phyloP scores from a whole-genome alignment of 305 asterid genomes.

The Fraxinus latifolia region DNA sequence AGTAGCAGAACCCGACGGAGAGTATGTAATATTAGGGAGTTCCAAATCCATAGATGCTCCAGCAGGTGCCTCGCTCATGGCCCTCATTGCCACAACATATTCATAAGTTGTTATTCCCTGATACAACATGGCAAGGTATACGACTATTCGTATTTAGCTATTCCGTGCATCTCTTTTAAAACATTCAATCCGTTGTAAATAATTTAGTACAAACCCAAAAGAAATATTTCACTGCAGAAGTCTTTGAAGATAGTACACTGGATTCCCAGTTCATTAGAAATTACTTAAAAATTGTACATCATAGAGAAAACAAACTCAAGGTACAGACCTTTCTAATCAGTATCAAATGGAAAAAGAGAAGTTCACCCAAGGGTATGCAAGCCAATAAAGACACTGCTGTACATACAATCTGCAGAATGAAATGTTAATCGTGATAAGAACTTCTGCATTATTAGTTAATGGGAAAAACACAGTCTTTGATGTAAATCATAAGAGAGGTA shows the following conservation, averaged over 20 bases:
- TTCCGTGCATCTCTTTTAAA: neutral
- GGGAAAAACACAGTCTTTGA: constrained; percentile 1
- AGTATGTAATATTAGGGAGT: constrained; percentile 62
- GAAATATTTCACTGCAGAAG: neutral
- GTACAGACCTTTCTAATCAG: constrained; percentile 71
- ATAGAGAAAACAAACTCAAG: constrained; percentile 14
- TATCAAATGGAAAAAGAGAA: constrained; percentile 96
- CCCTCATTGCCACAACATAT: constrained; percentile 96
- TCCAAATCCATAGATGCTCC: constrained; percentile 81
- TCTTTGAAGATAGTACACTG: neutral
- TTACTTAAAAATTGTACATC: neutral
- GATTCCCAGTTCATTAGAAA: neutral
- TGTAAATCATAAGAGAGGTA: constrained; percentile 14
- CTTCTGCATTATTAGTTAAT: constrained; percentile 1
- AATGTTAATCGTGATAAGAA: constrained; percentile 14
- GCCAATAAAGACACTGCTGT: constrained; percentile 87
- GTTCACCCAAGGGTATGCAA: constrained; percentile 89
- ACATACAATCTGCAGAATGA: constrained; percentile 68
- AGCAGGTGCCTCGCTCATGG: constrained; percentile 88
- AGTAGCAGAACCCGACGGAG: constrained; percentile 90
- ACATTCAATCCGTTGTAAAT: neutral
- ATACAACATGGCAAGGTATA: constrained; percentile 17
- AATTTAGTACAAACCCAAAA: neutral
- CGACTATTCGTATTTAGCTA: neutral
- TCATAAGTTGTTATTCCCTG: constrained; percentile 96